Evolutionary conservation across 345 rosid species (phyloP), one percentile per base, ranked within the genome.

Genomic region (Mercurialis annua): DNA sequence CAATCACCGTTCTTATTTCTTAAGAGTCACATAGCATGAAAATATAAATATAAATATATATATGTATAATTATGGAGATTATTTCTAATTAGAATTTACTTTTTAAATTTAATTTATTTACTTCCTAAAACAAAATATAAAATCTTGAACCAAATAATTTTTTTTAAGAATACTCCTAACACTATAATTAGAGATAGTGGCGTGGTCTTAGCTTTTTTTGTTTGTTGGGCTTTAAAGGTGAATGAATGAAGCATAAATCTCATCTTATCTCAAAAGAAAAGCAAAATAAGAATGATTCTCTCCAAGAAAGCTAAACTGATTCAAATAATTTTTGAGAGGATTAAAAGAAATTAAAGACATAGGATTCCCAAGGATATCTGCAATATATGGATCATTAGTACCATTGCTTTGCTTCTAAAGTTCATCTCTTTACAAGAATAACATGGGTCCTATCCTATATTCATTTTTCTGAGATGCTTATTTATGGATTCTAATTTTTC

Each of bases 221-320:
- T n/a, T n/a, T n/a, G n/a, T n/a, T n/a, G n/a, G n/a, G n/a, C n/a
- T 56, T 66, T 61, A 72, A 73, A 76, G 78, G 68, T 62, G 82
- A 73, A 73, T 80, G 80, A 64, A 66, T 21, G 77, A 76, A 71
- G 80, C 70, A 77, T 72, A 78, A 75, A 76, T 69, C 66, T 76
- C 80, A 76, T 77, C 87, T 81, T 78, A 77, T 76, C 84, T 59
- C 65, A 65, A 85, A 77, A 59, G 75, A 72, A 77, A 79, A 73
- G 76, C 48, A 40, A 48, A 17, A 66, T 83, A n/a, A n/a, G 90
- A 81, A 81, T 85, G 43, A 57, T 57, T 57, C 84, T 85, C 78
- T 58, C 75, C 71, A 69, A 17, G 59, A 74, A 82, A 75, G 79
- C 73, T 43, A 40, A 66, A 59, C 43, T 73, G 80, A 72, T 80